These are phyloP conservation scores for Coleophoma crateriformis DNA, from an alignment of 2,329 filamentous ascomycete genomes.

Conservation along the genomic window DNA sequence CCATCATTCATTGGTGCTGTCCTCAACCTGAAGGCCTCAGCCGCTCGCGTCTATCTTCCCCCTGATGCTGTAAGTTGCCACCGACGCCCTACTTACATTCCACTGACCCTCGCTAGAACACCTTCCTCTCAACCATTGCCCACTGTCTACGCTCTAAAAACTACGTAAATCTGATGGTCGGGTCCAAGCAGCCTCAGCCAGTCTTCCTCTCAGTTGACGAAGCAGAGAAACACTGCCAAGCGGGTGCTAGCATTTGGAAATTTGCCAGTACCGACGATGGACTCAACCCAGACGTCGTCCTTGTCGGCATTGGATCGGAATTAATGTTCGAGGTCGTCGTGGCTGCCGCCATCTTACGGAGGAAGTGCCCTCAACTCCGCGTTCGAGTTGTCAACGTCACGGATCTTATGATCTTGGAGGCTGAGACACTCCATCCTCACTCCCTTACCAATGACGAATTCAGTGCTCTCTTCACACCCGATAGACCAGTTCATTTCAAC, in stretches of 20 bases:
- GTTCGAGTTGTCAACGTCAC: conserved; percentile 62
- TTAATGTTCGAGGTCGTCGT: conserved; percentile 60
- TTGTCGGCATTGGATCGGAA: conserved; percentile 61
- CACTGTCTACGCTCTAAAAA: conserved; percentile 58
- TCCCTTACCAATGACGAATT: conserved; percentile 47
- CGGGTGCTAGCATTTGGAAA: conserved; percentile 54
- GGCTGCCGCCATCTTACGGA: conserved; percentile 49
- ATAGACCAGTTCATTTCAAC: conserved; percentile 56
- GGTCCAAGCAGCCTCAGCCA: conserved; percentile 59
- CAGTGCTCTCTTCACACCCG: conserved; percentile 48
- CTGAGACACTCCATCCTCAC: conserved; percentile 52
- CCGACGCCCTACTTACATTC: neutral
- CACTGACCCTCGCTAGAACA: conserved; percentile 37
- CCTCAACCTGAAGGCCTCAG: conserved; percentile 55
- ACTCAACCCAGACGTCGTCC: conserved; percentile 53
- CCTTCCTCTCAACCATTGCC: conserved; percentile 57
- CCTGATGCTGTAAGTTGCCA: conserved; percentile 44
- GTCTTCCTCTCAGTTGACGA: conserved; percentile 55
- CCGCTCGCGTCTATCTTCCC: conserved; percentile 58
- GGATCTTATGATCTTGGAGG: conserved; percentile 57
- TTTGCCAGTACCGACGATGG: conserved; percentile 55
- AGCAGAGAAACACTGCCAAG: conserved; percentile 53
- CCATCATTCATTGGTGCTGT: conserved; percentile 64
- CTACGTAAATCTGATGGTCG: conserved; percentile 64
- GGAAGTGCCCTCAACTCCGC: conserved; percentile 43